These are phyloP conservation scores for Diaporthe sp. DNA, from an alignment of 2,329 filamentous ascomycete genomes.

Conservation along the genomic window DNA sequence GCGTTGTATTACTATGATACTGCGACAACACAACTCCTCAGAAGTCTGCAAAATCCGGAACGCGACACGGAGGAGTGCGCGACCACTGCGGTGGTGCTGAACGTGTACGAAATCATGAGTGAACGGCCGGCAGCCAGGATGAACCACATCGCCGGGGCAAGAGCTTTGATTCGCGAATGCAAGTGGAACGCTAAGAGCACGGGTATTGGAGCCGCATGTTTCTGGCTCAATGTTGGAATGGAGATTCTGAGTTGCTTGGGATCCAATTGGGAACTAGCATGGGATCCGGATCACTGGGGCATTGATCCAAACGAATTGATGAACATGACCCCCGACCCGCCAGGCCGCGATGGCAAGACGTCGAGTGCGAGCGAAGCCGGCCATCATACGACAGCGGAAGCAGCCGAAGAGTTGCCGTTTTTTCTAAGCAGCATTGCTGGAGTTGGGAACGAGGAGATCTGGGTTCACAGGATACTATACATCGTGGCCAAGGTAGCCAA, in stretches of 20 bases:
- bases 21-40: conserved; percentile 82
- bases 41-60: conserved; percentile 85
- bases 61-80: conserved; percentile 88
- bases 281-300: conserved; percentile 93
- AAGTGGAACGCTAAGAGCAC: conserved; percentile 85
- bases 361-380: conserved; percentile 33
- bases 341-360: conserved; percentile 14
- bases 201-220: conserved; percentile 88
- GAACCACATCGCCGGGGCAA: conserved; percentile 88
- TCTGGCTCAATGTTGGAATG: conserved; percentile 93
- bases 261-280: conserved; percentile 88
- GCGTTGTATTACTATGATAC: conserved; percentile 88
- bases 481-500: conserved; percentile 89
- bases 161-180: conserved; percentile 90
- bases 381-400: conserved; percentile 42
- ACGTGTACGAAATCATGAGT: conserved; percentile 94
- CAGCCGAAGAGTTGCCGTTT: conserved; percentile 40
- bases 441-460: conserved; percentile 79
- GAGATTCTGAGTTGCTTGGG: conserved; percentile 91
- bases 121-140: conserved; percentile 84
- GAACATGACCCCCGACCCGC: conserved; percentile 41
- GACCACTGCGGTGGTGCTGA: conserved; percentile 87
- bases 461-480: conserved; percentile 91
- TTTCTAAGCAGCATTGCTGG: conserved; percentile 55
- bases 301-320: conserved; percentile 74